Conservation (phyloP, 345 rosid genomes). For the Salix exigua region DNA sequence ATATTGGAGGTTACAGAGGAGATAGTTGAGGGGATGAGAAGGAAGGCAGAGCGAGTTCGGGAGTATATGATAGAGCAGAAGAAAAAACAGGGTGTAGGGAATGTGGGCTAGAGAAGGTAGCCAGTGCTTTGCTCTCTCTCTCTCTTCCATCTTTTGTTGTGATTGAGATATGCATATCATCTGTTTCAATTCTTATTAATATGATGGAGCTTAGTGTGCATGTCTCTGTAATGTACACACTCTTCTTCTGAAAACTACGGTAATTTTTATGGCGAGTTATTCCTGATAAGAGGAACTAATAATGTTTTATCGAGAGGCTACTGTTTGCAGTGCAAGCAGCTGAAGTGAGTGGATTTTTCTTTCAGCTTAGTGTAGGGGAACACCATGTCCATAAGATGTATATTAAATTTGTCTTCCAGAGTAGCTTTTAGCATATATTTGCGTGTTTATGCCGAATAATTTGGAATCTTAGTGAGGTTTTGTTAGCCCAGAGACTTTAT, state of each 20-base stretch:
- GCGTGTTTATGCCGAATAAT: not conserved
- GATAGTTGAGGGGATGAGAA: slow-evolving; percentile 55
- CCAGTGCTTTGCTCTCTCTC: not conserved
- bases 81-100: slow-evolving; percentile 19
- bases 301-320: not conserved
- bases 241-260: not conserved
- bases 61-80: slow-evolving; percentile 50
- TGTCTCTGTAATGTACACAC: not conserved
- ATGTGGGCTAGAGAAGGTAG: slow-evolving; percentile 7
- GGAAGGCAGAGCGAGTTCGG: slow-evolving; percentile 37
- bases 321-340: not conserved
- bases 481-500: not conserved
- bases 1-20: slow-evolving; percentile 52
- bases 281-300: not conserved
- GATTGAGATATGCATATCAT: not conserved
- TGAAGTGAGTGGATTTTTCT: not conserved
- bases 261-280: not conserved
- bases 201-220: not conserved
- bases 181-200: not conserved
- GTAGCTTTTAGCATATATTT: not conserved
- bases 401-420: too few species aligned
- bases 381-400: not conserved
- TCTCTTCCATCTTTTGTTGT: not conserved
- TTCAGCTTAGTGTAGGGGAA: not conserved
- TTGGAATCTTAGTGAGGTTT: not conserved